These are phyloP conservation scores for Austroboletus rostrupii DNA, from an alignment of 1,284 basidiomycete genomes.

Conservation along the genomic window DNA sequence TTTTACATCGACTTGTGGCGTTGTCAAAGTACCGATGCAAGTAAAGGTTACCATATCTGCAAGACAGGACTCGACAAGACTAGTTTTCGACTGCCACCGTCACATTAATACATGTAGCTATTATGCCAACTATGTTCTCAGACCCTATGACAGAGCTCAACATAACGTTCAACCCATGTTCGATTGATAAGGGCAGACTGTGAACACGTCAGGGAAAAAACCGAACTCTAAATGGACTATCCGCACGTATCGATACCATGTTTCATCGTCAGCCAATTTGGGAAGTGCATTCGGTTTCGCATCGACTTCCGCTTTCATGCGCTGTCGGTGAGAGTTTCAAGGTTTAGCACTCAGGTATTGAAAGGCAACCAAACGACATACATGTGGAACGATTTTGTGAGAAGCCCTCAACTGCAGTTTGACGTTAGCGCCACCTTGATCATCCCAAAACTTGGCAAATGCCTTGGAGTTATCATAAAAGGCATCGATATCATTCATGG, in stretches of 20 bases:
- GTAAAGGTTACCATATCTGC: no score
- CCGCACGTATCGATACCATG: slow-evolving; percentile 26
- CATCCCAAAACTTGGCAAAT: slow-evolving; percentile 26
- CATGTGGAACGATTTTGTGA: slow-evolving; percentile 26
- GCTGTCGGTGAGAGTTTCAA: slow-evolving; percentile 9
- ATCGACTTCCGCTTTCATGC: slow-evolving; percentile 15
- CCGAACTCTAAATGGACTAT: neutral
- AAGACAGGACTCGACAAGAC: no score
- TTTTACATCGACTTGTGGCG: no score
- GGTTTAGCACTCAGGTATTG: neutral
- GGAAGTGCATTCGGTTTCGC: slow-evolving; percentile 19
- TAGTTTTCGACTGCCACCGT: no score
- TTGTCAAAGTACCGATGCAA: no score
- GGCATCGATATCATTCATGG: slow-evolving; percentile 11
- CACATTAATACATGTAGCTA: no score
- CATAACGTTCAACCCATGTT: slow-evolving; percentile 28
- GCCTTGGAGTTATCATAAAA: slow-evolving; percentile 27
- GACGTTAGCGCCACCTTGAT: slow-evolving; percentile 11
- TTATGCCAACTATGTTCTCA: no score
- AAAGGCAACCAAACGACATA: slow-evolving; percentile 8
- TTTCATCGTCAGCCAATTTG: slow-evolving; percentile 20
- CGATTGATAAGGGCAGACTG: slow-evolving; percentile 19
- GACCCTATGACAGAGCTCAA: slow-evolving; percentile 18
- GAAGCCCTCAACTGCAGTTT: slow-evolving; percentile 19
- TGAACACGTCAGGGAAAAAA: neutral